These are phyloP conservation scores for Acer negundo DNA, from an alignment of 345 rosid genomes.

Conservation along the genomic window DNA sequence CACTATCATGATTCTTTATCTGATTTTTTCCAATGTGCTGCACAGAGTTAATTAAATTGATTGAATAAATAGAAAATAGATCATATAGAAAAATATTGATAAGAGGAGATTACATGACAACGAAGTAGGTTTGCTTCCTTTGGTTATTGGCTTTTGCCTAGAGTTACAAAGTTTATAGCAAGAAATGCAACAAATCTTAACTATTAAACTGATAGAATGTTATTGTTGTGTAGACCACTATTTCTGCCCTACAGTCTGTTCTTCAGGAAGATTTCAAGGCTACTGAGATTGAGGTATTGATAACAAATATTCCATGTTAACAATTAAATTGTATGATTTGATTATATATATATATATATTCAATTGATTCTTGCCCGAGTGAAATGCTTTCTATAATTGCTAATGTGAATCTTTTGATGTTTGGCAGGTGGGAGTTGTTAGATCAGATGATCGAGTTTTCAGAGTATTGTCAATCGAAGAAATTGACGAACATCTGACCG, in stretches of 20 bases:
- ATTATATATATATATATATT: no score
- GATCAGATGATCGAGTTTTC: conserved; percentile 57
- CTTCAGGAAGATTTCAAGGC: conserved; percentile 96
- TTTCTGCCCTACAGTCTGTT: conserved; percentile 84
- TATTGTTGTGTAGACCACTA: conserved; percentile 53
- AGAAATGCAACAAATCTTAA: no score
- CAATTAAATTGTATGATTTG: neutral
- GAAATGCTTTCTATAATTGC: neutral
- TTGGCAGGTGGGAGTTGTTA: conserved; percentile 79
- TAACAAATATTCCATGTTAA: neutral
- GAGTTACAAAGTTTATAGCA: neutral
- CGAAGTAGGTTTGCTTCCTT: neutral
- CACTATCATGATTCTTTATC: neutral
- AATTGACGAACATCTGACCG: conserved; percentile 80
- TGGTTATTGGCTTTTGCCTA: neutral
- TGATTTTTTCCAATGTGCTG: neutral
- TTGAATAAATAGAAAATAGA: neutral
- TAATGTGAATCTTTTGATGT: conserved; percentile 18
- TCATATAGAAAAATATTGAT: neutral
- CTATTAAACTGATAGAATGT: neutral
- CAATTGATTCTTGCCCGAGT: neutral
- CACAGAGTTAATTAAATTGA: conserved; percentile 1
- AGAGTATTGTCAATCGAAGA: conserved; percentile 63
- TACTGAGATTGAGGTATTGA: conserved; percentile 81
- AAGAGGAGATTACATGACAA: neutral